phyloP scores from a whole-genome alignment of 2,329 filamentous ascomycete genomes.

The Alternaria incomplexa region DNA sequence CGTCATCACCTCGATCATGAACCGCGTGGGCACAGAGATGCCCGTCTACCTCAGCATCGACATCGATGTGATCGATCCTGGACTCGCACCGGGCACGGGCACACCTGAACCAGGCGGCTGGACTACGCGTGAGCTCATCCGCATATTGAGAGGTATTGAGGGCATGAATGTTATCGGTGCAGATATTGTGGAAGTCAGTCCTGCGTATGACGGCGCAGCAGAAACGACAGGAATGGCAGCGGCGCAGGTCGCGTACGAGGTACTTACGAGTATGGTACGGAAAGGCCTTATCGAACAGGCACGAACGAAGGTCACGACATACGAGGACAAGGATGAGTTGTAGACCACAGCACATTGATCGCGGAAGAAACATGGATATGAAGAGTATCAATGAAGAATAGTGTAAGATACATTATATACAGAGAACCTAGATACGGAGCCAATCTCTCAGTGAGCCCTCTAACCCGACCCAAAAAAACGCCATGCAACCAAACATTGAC shows the following conservation, averaged over 20 bases:
- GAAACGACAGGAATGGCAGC: constrained; percentile 84
- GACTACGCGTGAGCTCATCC: constrained; percentile 86
- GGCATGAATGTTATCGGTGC: constrained; percentile 84
- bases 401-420: too few relatives aligned
- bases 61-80: constrained; percentile 81
- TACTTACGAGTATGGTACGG: constrained; percentile 78
- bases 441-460: too few relatives aligned
- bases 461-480: too few relatives aligned
- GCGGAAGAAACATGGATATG: too few relatives aligned
- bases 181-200: constrained; percentile 87
- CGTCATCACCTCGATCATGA: constrained; percentile 73
- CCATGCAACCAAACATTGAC: too few relatives aligned
- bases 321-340: constrained; percentile 32
- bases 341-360: too few relatives aligned
- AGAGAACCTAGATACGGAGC: too few relatives aligned
- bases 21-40: constrained; percentile 72
- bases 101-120: constrained; percentile 91
- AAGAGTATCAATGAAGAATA: too few relatives aligned
- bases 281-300: constrained; percentile 55
- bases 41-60: constrained; percentile 84
- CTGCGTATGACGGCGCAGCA: constrained; percentile 79
- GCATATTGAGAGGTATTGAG: constrained; percentile 82
- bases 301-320: constrained; percentile 25
- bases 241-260: constrained; percentile 83
- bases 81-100: constrained; percentile 76